Percentiles rank a stretch among this genome's conserved stretches.
Conservation (phyloP, 108 stramenopile genomes). For the Mayamaea pseudoterrestris region DNA sequence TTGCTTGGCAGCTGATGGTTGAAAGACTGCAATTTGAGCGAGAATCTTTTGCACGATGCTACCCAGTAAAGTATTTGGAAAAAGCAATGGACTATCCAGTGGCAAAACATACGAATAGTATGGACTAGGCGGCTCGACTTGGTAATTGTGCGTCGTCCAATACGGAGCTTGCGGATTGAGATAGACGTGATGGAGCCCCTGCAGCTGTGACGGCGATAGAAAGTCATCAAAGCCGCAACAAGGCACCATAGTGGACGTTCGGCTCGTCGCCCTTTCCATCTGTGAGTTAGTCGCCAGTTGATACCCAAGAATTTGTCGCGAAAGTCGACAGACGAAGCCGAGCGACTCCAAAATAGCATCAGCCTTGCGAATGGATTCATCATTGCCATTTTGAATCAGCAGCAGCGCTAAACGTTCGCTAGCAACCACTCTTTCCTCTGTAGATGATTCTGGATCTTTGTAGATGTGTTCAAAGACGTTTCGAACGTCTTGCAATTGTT, state of each 20-base stretch:
- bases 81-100: slow-evolving; percentile 7
- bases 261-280: slow-evolving; percentile 4
- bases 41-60: slow-evolving; percentile 28
- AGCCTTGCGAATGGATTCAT: slow-evolving; percentile 40
- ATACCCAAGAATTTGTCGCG: slow-evolving; percentile 49
- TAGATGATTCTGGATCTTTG: no score
- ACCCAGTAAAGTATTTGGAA: slow-evolving; percentile 31
- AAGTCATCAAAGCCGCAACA: slow-evolving; percentile 57
- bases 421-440: background rate
- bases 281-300: slow-evolving; percentile 14
- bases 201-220: slow-evolving; percentile 29
- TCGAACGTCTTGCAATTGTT: no score
- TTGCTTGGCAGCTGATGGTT: slow-evolving; percentile 18
- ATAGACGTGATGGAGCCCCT: slow-evolving; percentile 37
- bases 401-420: slow-evolving; percentile 47
- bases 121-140: slow-evolving; percentile 64
- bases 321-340: slow-evolving; percentile 56
- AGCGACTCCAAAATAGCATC: slow-evolving; percentile 34
- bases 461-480: no score
- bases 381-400: slow-evolving; percentile 56
- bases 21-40: slow-evolving; percentile 19
- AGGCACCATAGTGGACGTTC: slow-evolving; percentile 12
- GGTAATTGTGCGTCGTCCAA: slow-evolving; percentile 60
- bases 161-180: slow-evolving; percentile 34
- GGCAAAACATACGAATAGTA: slow-evolving; percentile 67